Evolutionary conservation across 495 filamentous ascomycete genomes (phyloP).

Genomic region (Monascus purpureus): DNA sequence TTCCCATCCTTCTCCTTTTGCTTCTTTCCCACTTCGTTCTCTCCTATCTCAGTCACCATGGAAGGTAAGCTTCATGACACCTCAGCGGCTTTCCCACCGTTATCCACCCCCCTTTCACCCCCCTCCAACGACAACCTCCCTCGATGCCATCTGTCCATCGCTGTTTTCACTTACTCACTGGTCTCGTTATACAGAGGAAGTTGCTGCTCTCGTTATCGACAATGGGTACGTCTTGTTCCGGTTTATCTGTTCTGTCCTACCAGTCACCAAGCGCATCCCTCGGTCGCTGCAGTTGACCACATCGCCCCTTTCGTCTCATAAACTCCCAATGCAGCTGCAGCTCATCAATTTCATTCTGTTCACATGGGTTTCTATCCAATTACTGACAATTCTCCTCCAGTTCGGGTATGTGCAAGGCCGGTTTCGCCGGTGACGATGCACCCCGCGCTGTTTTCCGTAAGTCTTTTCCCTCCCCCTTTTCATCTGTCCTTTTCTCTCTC

Average conservation of each 20-base stretch:
- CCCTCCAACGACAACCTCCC: conserved; percentile 3
- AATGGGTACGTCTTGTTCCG: conserved; percentile 75
- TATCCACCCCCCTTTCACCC: conserved; percentile 7
- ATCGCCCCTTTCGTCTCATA: conserved; percentile 16
- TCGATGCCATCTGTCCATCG: conserved; percentile 5
- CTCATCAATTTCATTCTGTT: too few relatives aligned
- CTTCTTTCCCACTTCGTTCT: conserved; percentile 15
- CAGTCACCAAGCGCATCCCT: conserved; percentile 2
- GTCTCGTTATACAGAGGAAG: conserved; percentile 66
- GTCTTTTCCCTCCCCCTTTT: conserved; percentile 31
- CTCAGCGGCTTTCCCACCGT: conserved; percentile 19
- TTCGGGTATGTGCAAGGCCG: conserved; percentile 99
- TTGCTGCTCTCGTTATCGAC: conserved; percentile 99
- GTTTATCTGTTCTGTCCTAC: conserved; percentile 11
- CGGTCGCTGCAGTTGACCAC: conserved; percentile 3
- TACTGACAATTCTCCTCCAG: conserved; percentile 44
- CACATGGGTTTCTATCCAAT: too few relatives aligned
- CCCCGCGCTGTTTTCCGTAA: conserved; percentile 99
- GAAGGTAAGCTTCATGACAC: conserved; percentile 53
- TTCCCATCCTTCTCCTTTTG: conserved; percentile 17
- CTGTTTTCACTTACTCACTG: conserved; percentile 35
- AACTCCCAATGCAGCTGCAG: too few relatives aligned
- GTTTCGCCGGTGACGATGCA: conserved; percentile 99
- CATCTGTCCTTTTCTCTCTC: conserved; percentile 1
- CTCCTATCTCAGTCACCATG: conserved; percentile 45